Evolutionary conservation across 495 filamentous ascomycete genomes (phyloP).

Genomic region (Aspergillus cavernicola): DNA sequence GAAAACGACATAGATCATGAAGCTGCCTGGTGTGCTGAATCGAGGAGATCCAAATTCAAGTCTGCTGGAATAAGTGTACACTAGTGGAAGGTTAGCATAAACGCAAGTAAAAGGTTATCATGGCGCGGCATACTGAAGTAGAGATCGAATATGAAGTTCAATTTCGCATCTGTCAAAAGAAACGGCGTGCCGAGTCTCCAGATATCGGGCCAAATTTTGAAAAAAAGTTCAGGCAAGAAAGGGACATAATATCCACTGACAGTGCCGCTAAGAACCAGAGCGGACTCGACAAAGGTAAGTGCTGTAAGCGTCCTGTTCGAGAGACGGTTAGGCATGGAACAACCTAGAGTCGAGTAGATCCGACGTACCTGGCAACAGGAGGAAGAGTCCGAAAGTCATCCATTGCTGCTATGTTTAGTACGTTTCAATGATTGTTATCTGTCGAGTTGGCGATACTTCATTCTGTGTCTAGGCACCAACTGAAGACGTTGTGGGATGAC

Average conservation of each 20-base stretch:
- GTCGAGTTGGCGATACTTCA: conserved; percentile 4
- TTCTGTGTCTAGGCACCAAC: conserved; percentile 5
- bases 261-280: conserved; percentile 58
- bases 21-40: conserved; percentile 63
- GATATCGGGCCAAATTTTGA: conserved; percentile 62
- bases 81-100: conserved; percentile 39
- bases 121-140: conserved; percentile 62
- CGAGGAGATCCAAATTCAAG: conserved; percentile 59
- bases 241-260: conserved; percentile 50
- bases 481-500: background rate
- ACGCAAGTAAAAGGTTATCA: too few relatives aligned
- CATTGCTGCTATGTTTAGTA: conserved; percentile 33
- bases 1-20: conserved; percentile 64
- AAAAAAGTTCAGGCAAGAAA: conserved; percentile 54
- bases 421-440: background rate
- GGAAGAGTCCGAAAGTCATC: conserved; percentile 69
- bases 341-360: background rate
- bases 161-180: conserved; percentile 63
- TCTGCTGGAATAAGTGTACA: conserved; percentile 62
- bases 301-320: conserved; percentile 63
- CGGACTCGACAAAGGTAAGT: conserved; percentile 59
- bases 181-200: conserved; percentile 71
- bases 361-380: conserved; percentile 61
- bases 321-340: background rate
- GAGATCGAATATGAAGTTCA: conserved; percentile 70